Evolutionary conservation across 139 green algal genomes (phyloP), one percentile per base, ranked within the genome.

Genomic region (Tetradesmus lagerheimii): DNA sequence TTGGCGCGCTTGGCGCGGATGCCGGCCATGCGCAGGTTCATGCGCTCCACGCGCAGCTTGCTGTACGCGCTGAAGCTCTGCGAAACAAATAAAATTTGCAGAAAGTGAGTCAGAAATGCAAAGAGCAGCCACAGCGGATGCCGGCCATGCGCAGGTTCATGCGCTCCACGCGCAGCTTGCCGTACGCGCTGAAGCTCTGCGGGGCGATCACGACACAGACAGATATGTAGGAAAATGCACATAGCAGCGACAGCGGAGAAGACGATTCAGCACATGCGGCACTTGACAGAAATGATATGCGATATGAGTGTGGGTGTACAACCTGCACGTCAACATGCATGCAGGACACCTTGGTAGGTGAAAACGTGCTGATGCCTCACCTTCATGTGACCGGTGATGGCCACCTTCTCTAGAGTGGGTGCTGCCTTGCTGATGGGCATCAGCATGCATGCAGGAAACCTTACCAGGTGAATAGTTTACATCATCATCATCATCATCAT

Each of bases 11-110:
- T 99, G 78, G 95, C 96, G 67, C 98, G 96, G 34, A 94, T 83
- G 83, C 98, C 98, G n/a, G 94, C 90, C 89, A 97, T 91, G 80
- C 96, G 95, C 15, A 83, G 89, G 92, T 99, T 99, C 91, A 96
- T 97, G 81, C 97, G 95, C 96, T 99, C 98, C 89, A 98, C 31
- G 38, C 98, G 94, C 83, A 99, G 93, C 95, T 97, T 99, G 90
- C 90, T 88, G 94, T 99, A 99, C 11, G 97, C 97, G 27, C 57
- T n/a, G 57, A 71, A 71, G 57, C 57, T 71, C 57, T 71, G 57
- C 57, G 25, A 6, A 11, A 23, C 23, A 71, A 16, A 71, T 9
- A 16, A 71, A n/a, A 57, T 18, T 18, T 9, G 45, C 45, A 57
- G 45, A 57, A 57, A 12, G 0, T 57, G 14, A 57, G 14, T 12